Conservation (phyloP, 495 filamentous ascomycete genomes). For the Penicillium herquei region DNA sequence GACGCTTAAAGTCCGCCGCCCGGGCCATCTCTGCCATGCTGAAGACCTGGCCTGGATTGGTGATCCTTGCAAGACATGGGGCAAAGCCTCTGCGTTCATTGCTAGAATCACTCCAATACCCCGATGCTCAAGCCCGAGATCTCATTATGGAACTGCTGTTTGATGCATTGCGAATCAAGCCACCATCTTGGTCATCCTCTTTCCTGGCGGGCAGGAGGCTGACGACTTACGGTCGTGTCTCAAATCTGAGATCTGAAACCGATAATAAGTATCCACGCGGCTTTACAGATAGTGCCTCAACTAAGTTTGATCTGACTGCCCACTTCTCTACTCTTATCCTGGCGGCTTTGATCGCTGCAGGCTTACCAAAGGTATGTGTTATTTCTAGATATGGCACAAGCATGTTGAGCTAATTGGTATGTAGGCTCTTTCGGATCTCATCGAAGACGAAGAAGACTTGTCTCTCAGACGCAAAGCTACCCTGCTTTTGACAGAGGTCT, state of each 20-base stretch:
- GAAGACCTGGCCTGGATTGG: constrained; percentile 87
- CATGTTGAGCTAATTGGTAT: constrained; percentile 16
- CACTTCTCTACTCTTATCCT: constrained; percentile 92
- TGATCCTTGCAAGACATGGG: constrained; percentile 80
- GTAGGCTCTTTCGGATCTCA: constrained; percentile 59
- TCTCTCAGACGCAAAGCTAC: constrained; percentile 84
- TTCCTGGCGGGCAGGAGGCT: constrained; percentile 90
- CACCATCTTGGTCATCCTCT: constrained; percentile 93
- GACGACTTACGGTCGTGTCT: constrained; percentile 90
- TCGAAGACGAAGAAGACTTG: constrained; percentile 70
- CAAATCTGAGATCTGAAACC: constrained; percentile 72
- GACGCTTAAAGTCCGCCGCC: constrained; percentile 77
- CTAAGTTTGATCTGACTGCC: constrained; percentile 79
- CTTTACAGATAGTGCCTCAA: constrained; percentile 59
- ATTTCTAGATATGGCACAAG: background rate
- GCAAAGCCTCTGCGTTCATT: constrained; percentile 81
- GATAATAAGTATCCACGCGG: constrained; percentile 41
- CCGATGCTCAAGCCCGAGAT: constrained; percentile 62
- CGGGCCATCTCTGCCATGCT: constrained; percentile 84
- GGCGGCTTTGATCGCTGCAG: constrained; percentile 79
- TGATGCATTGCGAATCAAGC: constrained; percentile 88
- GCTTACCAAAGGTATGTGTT: constrained; percentile 62
- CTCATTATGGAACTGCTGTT: constrained; percentile 82
- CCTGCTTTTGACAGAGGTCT: constrained; percentile 81
- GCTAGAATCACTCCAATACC: constrained; percentile 72